Evolutionary conservation across 1,284 basidiomycete species (phyloP).

Genomic region (Fistulinella cinereoalba): DNA sequence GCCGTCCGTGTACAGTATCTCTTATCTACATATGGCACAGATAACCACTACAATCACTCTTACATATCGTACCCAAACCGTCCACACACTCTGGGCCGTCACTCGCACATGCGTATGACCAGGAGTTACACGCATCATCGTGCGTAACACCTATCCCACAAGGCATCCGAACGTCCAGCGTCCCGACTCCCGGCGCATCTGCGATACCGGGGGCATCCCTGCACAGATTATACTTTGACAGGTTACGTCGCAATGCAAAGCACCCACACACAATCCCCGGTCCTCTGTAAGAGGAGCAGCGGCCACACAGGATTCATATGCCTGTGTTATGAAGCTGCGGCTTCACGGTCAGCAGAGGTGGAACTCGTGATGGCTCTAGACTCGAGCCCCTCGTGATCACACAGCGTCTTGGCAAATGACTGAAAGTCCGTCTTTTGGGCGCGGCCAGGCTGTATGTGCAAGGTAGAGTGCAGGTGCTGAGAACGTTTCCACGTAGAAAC

Average conservation of each 20-base stretch:
- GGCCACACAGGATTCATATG: neutral
- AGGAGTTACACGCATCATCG: conserved; percentile 1
- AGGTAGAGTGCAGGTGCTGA: conserved; percentile 1
- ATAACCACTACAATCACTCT: conserved; percentile 5
- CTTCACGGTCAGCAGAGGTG: conserved; percentile 1
- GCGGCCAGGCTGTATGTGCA: conserved; percentile 44
- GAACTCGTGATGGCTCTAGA: conserved; percentile 5
- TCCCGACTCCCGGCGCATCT: conserved; percentile 16
- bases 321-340: conserved; percentile 15
- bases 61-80: conserved; percentile 23
- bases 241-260: too few species aligned
- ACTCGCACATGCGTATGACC: too few species aligned
- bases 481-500: neutral
- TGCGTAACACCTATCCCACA: conserved; percentile 15
- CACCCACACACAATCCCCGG: neutral
- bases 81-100: conserved; percentile 2
- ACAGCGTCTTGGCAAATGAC: conserved; percentile 44
- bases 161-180: conserved; percentile 19
- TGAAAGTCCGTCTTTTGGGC: conserved; percentile 49
- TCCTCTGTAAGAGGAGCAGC: neutral
- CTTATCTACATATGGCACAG: conserved; percentile 1
- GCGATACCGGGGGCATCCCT: too few species aligned
- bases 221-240: too few species aligned
- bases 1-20: conserved; percentile 5
- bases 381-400: conserved; percentile 32